Evolutionary conservation across 2,329 filamentous ascomycete genomes (phyloP), one percentile per base, ranked within the genome.

Genomic region (Fusarium austroafricanum): DNA sequence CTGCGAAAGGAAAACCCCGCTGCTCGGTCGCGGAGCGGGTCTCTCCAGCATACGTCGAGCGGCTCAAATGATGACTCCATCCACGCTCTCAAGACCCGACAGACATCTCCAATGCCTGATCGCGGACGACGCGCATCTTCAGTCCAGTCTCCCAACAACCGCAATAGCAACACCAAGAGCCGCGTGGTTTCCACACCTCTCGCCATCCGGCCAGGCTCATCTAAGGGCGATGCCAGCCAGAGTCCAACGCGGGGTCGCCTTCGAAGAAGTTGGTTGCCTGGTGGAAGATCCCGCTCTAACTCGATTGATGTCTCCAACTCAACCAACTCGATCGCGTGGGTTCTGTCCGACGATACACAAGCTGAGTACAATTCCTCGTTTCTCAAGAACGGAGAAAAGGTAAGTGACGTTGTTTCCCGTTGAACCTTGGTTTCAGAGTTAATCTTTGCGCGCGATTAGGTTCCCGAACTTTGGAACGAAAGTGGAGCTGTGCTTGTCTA

Each of bases 381-480:
- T 31, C 76, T 90, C 53, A 74, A 80, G 21, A 84, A 83, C 42
- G 84, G 83, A 20, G 86, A 90, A 69, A 88, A 85, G 79, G 86
- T 87, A 73, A 67, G 72, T 63, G 70, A 33, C 31, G 72, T 60
- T 72, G 20, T 45, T 64, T 29, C 29, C 44, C 43, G 52, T 58
- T 40, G 18, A 54, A 55, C 40, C 43, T 39, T 39, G 12, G 26
- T 65, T 64, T 33, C 31, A 63, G 52, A 55, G 51, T 68, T 66
- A 67, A 72, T 59, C 5, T 42, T 60, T 43, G 39, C 50, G 39
- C 14, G 59, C 47, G 26, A 46, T 51, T 55, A 89, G 87, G 86
- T 90, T 6, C 87, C 88, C 3, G 89, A 91, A 75, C 77, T 91
- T 20, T 91, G 89, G 89, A 86, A 88, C 67, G 87, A 90, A 55